These are phyloP conservation scores for Chytriomyces sp. DNA, from an alignment of 192 early-diverging fungal species.

Conservation along the genomic window DNA sequence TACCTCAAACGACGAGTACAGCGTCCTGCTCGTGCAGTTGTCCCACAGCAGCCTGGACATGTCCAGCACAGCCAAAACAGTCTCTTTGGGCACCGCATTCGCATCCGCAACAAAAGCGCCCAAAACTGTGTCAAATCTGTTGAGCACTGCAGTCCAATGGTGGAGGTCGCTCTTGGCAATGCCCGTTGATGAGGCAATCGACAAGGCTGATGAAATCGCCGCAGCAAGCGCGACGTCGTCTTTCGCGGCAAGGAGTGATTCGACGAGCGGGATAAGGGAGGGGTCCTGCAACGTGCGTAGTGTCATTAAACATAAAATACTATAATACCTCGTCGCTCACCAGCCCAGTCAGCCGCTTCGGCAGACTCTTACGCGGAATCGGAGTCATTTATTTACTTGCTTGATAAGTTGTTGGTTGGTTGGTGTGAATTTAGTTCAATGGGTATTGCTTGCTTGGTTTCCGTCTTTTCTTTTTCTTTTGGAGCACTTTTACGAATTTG, in stretches of 20 bases:
- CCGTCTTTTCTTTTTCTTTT: too few relatives aligned
- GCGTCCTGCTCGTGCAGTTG: constrained; percentile 91
- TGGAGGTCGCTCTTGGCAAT: constrained; percentile 89
- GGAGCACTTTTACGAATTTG: too few relatives aligned
- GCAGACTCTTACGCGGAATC: background rate
- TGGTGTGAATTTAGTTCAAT: too few relatives aligned
- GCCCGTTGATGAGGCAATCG: background rate
- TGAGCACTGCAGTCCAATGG: constrained; percentile 94
- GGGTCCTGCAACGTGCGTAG: too few relatives aligned
- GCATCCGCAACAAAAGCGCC: constrained; percentile 43
- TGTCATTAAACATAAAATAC: too few relatives aligned
- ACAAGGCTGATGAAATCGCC: too few relatives aligned
- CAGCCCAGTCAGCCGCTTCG: background rate
- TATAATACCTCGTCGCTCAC: background rate
- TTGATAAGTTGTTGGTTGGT: background rate
- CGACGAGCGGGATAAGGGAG: too few relatives aligned
- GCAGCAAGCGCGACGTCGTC: too few relatives aligned
- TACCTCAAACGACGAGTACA: constrained; percentile 93
- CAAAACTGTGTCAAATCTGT: constrained; percentile 88
- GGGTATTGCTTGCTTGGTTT: too few relatives aligned
- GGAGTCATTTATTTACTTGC: background rate
- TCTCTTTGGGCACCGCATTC: constrained; percentile 42
- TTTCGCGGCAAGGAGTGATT: too few relatives aligned
- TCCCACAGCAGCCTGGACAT: constrained; percentile 87
- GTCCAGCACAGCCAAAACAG: constrained; percentile 69